These are phyloP conservation scores for Selaginella tamariscina DNA, from an alignment of 75 land plant genomes.

Conservation along the genomic window DNA sequence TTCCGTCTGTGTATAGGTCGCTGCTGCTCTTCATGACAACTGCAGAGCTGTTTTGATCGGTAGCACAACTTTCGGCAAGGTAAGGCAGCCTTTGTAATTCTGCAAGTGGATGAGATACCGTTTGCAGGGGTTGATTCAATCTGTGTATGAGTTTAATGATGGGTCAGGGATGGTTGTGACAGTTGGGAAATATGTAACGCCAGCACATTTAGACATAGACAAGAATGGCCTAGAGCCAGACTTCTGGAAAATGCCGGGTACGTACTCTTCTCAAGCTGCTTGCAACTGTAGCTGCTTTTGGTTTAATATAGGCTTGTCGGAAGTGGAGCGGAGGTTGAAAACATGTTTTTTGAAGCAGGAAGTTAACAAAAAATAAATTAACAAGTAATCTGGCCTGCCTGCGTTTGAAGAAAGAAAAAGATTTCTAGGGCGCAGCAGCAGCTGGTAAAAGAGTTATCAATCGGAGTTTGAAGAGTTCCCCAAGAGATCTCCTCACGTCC, in stretches of 20 bases:
- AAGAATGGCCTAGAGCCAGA: constrained; percentile 90
- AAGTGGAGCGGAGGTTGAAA: background rate
- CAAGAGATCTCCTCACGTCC: constrained; percentile 74
- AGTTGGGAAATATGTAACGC: constrained; percentile 91
- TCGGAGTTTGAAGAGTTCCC: constrained; percentile 60
- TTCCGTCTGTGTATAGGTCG: constrained; percentile 43
- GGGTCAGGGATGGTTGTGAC: constrained; percentile 92
- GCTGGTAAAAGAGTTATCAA: constrained; percentile 40
- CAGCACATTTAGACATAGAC: constrained; percentile 75
- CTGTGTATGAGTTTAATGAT: constrained; percentile 88
- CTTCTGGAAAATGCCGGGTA: constrained; percentile 58
- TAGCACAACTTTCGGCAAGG: constrained; percentile 91
- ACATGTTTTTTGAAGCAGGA: background rate
- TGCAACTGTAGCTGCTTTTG: background rate
- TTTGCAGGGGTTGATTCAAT: constrained; percentile 81
- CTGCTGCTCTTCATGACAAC: constrained; percentile 93
- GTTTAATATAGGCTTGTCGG: background rate
- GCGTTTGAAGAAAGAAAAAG: too few relatives aligned
- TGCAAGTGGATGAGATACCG: background rate
- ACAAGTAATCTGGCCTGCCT: too few relatives aligned
- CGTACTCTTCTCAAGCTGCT: background rate
- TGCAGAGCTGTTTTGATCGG: constrained; percentile 96
- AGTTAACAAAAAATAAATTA: too few relatives aligned
- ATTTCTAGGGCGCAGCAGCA: too few relatives aligned
- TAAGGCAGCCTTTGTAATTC: constrained; percentile 15